phyloP scores from a whole-genome alignment of 768 basidiomycete genomes.

The Collybiopsis confluens region DNA sequence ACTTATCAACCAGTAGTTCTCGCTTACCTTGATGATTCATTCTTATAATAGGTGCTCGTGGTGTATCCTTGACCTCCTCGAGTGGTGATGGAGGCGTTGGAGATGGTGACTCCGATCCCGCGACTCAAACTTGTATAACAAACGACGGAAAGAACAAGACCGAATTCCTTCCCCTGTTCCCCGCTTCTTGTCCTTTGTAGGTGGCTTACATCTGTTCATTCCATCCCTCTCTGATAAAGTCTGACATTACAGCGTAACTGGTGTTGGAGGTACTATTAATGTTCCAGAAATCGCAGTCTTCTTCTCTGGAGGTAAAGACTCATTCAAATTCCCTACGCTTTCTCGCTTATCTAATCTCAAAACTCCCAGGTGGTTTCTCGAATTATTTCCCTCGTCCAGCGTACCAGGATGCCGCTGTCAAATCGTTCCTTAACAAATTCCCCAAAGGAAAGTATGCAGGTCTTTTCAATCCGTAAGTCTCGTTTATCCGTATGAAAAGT shows the following conservation, averaged over 20 bases:
- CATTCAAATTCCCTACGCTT: background rate
- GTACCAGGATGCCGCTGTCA: conserved; percentile 20
- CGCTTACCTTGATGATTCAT: background rate
- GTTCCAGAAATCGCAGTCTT: conserved; percentile 36
- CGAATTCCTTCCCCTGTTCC: conserved; percentile 57
- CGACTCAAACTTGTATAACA: conserved; percentile 48
- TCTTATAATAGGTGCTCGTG: conserved; percentile 47
- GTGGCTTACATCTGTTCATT: background rate
- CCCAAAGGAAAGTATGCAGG: conserved; percentile 13
- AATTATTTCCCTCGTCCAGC: conserved; percentile 22
- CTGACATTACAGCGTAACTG: conserved; percentile 20
- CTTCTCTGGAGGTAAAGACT: conserved; percentile 33
- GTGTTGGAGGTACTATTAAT: conserved; percentile 41
- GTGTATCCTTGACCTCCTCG: conserved; percentile 59
- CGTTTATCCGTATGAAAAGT: background rate
- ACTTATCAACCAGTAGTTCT: background rate
- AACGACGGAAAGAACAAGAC: conserved; percentile 56
- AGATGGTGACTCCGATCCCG: conserved; percentile 50
- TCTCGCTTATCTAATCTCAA: background rate
- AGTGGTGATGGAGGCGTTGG: conserved; percentile 72
- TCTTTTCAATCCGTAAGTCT: conserved; percentile 13
- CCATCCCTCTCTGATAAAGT: background rate
- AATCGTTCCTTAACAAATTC: conserved; percentile 12
- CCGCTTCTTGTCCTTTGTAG: conserved; percentile 40
- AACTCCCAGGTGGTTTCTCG: conserved; percentile 18